Conservation (phyloP, 345 rosid genomes). For the Linum trigynum region DNA sequence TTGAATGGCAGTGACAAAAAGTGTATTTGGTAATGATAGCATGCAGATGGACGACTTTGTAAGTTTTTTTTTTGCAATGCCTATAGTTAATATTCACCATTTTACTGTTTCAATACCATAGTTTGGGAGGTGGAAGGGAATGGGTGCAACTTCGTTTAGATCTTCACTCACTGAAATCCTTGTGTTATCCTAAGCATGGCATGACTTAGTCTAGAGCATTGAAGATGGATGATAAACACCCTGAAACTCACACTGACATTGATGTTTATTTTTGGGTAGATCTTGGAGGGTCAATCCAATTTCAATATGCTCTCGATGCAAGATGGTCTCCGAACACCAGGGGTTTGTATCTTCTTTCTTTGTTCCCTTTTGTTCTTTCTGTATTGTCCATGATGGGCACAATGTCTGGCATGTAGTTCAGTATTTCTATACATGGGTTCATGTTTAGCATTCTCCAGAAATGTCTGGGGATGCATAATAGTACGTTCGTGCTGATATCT, state of each 20-base stretch:
- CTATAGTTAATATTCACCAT: not conserved
- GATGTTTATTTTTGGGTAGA: constrained; percentile 26
- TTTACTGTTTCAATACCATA: not conserved
- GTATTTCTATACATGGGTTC: not conserved
- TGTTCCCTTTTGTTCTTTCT: not conserved
- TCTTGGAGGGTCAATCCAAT: constrained; percentile 47
- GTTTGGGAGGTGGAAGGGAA: not conserved
- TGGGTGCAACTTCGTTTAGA: too few species aligned
- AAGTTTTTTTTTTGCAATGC: constrained; percentile 29
- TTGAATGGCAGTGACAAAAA: constrained; percentile 41
- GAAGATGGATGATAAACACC: not conserved
- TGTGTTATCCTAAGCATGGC: not conserved
- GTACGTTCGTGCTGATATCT: not conserved
- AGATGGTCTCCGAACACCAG: constrained; percentile 66
- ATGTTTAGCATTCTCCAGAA: not conserved
- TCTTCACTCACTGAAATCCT: not conserved
- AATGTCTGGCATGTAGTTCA: too few species aligned
- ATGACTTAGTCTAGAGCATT: not conserved
- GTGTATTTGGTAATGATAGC: constrained; percentile 33
- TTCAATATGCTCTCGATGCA: constrained; percentile 34
- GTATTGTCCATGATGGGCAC: not conserved
- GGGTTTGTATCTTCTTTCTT: constrained; percentile 41
- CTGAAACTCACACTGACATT: not conserved
- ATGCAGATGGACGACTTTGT: constrained; percentile 43
- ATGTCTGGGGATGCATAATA: not conserved